phyloP scores from a whole-genome alignment of 768 basidiomycete genomes.

The Gelatoporia subvermispora region DNA sequence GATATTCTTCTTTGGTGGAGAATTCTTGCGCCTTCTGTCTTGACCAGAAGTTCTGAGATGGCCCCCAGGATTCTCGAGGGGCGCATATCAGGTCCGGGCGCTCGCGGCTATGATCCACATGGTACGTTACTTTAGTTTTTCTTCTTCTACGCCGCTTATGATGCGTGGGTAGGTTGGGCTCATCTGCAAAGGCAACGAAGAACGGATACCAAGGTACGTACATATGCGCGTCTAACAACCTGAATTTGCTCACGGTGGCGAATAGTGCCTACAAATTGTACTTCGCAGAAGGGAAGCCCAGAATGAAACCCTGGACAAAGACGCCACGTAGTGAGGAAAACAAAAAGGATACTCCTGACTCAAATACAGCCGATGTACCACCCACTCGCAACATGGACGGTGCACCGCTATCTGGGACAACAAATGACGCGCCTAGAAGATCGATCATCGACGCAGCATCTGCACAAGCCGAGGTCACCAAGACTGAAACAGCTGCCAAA shows the following conservation, averaged over 20 bases:
- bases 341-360: too few species aligned
- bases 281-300: background rate
- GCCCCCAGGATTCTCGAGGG: constrained; percentile 37
- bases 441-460: too few species aligned
- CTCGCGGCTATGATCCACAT: constrained; percentile 37
- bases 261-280: constrained; percentile 15
- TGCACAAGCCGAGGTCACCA: too few species aligned
- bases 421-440: too few species aligned
- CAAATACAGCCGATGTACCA: too few species aligned
- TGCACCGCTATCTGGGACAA: too few species aligned
- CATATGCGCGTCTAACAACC: background rate
- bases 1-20: constrained; percentile 32
- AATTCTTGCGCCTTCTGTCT: background rate
- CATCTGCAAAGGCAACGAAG: constrained; percentile 24
- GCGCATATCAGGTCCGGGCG: constrained; percentile 36
- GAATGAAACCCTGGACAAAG: too few species aligned
- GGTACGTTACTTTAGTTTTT: constrained; percentile 12
- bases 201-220: constrained; percentile 26
- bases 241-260: background rate
- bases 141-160: background rate
- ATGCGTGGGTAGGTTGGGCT: constrained; percentile 26
- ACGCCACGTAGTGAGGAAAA: too few species aligned
- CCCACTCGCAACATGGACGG: too few species aligned
- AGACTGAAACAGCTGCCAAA: background rate
- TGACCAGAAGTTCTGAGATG: background rate